phyloP scores from a whole-genome alignment of 257 asterid genomes.

The Paraleonurus japonicus region DNA sequence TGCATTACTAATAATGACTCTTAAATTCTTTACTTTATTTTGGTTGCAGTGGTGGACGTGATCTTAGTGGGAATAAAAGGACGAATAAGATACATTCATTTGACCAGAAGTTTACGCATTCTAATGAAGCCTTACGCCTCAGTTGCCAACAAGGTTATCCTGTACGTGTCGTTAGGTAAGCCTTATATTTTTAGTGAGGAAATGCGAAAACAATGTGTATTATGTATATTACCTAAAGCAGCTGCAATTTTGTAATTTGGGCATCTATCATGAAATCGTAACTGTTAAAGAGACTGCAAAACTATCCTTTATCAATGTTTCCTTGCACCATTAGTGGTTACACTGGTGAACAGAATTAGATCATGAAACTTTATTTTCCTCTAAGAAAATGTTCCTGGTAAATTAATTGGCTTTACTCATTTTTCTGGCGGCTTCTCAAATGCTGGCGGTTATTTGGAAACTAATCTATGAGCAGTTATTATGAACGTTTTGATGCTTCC shows the following conservation, averaged over 20 bases:
- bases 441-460: background rate
- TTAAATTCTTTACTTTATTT: slow-evolving; percentile 28
- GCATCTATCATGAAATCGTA: background rate
- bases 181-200: slow-evolving; percentile 7
- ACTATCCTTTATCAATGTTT: background rate
- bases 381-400: background rate
- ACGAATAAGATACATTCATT: slow-evolving; percentile 73
- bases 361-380: background rate
- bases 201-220: background rate
- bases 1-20: background rate
- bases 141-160: slow-evolving; percentile 90
- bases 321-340: background rate
- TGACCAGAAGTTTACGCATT: slow-evolving; percentile 69
- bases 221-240: background rate
- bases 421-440: background rate
- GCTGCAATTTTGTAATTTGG: background rate
- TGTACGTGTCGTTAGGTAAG: slow-evolving; percentile 92
- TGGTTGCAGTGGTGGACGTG: slow-evolving; percentile 86
- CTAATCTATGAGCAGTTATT: background rate
- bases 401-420: background rate
- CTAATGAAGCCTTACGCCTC: slow-evolving; percentile 74
- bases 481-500: background rate
- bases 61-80: slow-evolving; percentile 84
- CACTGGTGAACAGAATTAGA: background rate
- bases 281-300: background rate